Evolutionary conservation across 73 alveolate genomes (phyloP).

Genomic region (Symbiodinium natans): DNA sequence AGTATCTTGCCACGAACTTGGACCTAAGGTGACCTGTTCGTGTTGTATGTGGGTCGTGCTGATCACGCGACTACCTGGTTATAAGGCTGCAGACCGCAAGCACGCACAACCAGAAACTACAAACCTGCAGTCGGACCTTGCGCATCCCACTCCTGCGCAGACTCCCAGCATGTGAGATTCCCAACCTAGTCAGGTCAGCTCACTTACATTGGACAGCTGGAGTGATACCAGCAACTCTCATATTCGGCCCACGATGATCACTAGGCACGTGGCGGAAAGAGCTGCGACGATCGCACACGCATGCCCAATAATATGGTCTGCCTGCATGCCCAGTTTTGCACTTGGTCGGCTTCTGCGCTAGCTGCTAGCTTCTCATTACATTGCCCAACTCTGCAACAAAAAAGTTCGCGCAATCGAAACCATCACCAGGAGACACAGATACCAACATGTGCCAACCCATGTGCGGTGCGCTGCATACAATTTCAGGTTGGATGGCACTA

Average conservation of each 20-base stretch:
- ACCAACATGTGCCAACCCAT: too few relatives aligned
- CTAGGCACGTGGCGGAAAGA: constrained; percentile 20
- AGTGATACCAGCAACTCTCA: too few relatives aligned
- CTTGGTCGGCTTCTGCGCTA: too few relatives aligned
- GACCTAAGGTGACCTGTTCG: not conserved
- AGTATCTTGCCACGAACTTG: too few relatives aligned
- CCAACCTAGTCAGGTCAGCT: constrained; percentile 21
- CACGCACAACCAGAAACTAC: not conserved
- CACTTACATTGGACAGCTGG: not conserved
- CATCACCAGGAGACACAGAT: too few relatives aligned
- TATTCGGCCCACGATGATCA: too few relatives aligned
- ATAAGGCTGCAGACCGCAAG: not conserved
- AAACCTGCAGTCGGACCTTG: not conserved
- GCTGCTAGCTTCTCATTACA: too few relatives aligned
- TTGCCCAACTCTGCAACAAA: too few relatives aligned
- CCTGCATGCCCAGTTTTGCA: not conserved
- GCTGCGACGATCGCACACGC: constrained; percentile 89
- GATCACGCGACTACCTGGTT: not conserved
- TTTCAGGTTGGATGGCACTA: not conserved
- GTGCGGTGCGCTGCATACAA: not conserved
- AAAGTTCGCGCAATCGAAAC: too few relatives aligned
- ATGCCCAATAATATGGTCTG: constrained; percentile 65
- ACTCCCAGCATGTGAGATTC: constrained; percentile 80
- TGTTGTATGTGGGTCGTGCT: not conserved
- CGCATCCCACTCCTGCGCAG: constrained; percentile 52